phyloP scores from a whole-genome alignment of 768 basidiomycete genomes.

The Pleurotus pulmonarius region DNA sequence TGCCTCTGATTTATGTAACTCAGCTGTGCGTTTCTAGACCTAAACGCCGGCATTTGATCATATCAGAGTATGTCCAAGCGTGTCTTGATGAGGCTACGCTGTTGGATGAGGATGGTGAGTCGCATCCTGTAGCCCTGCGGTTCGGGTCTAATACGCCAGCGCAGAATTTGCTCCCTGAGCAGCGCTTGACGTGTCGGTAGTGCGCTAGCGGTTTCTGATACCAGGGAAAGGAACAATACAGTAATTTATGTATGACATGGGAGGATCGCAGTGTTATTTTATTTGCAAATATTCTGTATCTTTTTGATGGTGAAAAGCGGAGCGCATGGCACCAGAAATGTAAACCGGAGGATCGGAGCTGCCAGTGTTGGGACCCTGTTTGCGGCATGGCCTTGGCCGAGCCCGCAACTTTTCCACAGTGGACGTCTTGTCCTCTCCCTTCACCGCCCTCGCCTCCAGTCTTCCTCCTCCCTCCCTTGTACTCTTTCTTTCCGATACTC shows the following conservation, averaged over 20 bases:
- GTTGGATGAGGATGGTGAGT: conserved; percentile 80
- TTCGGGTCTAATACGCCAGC: not conserved
- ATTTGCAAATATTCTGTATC: conserved; percentile 2
- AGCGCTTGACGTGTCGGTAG: not conserved
- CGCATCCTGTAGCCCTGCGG: not conserved
- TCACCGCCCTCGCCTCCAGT: conserved; percentile 10
- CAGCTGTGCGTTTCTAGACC: conserved; percentile 44
- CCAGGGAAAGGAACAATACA: too few relatives aligned
- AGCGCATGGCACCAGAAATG: conserved; percentile 1
- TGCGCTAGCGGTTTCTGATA: too few relatives aligned
- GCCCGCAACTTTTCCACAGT: conserved; percentile 1
- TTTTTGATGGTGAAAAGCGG: conserved; percentile 1
- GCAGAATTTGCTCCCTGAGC: not conserved
- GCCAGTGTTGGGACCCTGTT: conserved; percentile 9
- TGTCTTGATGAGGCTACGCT: conserved; percentile 83
- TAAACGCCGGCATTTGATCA: conserved; percentile 73
- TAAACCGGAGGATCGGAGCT: conserved; percentile 5
- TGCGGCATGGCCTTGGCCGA: conserved; percentile 2
- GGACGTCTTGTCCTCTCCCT: conserved; percentile 13
- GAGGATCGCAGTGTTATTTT: not conserved
- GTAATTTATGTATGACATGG: not conserved
- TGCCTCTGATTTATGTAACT: conserved; percentile 6
- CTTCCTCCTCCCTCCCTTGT: conserved; percentile 12
- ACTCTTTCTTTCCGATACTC: conserved; percentile 7
- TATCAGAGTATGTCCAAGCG: conserved; percentile 72